A percentile compares a stretch with the other conserved stretches of the same genome.
phyloP scores from a whole-genome alignment of 2,329 filamentous ascomycete genomes.

The Chaetothyriales sp. region DNA sequence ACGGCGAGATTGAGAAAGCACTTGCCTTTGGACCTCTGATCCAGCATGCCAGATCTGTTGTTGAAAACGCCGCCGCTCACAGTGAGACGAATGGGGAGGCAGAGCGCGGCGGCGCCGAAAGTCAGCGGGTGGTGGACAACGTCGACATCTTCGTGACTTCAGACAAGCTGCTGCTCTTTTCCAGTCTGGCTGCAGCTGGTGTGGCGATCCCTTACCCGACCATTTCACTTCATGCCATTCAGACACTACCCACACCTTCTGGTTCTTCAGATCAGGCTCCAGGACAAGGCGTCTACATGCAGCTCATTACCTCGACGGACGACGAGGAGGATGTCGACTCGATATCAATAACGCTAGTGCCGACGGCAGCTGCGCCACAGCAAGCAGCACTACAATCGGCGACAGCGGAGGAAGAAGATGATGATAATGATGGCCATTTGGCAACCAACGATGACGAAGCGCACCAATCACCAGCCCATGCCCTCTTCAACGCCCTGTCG shows the following conservation, averaged over 20 bases:
- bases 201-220: constrained; percentile 33
- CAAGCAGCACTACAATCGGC: constrained; percentile 1
- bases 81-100: constrained; percentile 3
- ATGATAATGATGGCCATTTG: constrained; percentile 14
- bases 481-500: constrained; percentile 31
- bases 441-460: constrained; percentile 20
- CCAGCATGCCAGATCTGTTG: constrained; percentile 7
- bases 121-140: constrained; percentile 23
- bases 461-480: constrained; percentile 25
- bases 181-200: constrained; percentile 21
- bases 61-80: constrained; percentile 11
- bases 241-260: constrained; percentile 26
- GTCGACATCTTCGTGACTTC: constrained; percentile 35
- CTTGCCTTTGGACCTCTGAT: constrained; percentile 20
- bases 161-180: constrained; percentile 32
- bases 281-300: constrained; percentile 34
- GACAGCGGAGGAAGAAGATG: constrained; percentile 3
- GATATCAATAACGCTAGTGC: constrained; percentile 30
- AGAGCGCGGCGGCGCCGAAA: neutral
- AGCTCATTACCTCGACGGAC: constrained; percentile 24
- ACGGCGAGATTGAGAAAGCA: constrained; percentile 25
- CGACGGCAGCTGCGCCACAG: constrained; percentile 17
- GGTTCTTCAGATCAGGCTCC: neutral
- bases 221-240: constrained; percentile 35
- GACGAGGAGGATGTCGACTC: constrained; percentile 27